Evolutionary conservation across 768 basidiomycete species (phyloP).

Genomic region (Macrolepiota dolichaula): DNA sequence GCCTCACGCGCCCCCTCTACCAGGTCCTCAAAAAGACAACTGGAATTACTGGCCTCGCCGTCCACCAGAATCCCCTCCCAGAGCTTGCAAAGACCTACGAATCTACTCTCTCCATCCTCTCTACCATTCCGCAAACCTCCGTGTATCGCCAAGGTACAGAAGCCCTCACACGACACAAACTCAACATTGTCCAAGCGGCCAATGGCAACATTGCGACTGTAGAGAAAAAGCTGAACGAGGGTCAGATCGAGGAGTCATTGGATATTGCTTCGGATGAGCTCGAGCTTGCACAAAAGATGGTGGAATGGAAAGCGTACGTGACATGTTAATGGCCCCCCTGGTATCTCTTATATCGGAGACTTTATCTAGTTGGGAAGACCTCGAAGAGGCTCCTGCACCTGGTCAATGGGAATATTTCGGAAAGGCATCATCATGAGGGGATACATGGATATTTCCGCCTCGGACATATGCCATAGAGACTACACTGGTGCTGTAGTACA

Average conservation of each 20-base stretch:
- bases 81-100: constrained; percentile 73
- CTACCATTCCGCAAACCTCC: constrained; percentile 72
- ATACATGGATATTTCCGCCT: not conserved
- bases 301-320: constrained; percentile 96
- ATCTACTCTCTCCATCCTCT: constrained; percentile 67
- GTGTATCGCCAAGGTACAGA: constrained; percentile 90
- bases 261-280: constrained; percentile 83
- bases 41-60: constrained; percentile 79
- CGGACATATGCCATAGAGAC: not conserved
- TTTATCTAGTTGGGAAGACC: constrained; percentile 74
- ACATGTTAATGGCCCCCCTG: constrained; percentile 1
- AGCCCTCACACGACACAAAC: constrained; percentile 77
- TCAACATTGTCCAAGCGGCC: constrained; percentile 67
- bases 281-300: constrained; percentile 71
- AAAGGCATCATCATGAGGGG: constrained; percentile 29
- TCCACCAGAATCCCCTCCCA: constrained; percentile 84
- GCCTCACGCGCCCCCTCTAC: constrained; percentile 64
- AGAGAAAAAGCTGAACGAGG: constrained; percentile 77
- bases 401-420: constrained; percentile 90
- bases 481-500: not conserved
- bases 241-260: constrained; percentile 84
- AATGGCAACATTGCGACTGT: constrained; percentile 62
- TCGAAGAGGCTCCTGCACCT: constrained; percentile 74
- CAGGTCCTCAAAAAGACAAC: constrained; percentile 75
- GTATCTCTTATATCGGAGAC: constrained; percentile 2